Base-by-base conservation (phyloP, 2,329 filamentous ascomycete species). In the Penicillium occitanis region DNA sequence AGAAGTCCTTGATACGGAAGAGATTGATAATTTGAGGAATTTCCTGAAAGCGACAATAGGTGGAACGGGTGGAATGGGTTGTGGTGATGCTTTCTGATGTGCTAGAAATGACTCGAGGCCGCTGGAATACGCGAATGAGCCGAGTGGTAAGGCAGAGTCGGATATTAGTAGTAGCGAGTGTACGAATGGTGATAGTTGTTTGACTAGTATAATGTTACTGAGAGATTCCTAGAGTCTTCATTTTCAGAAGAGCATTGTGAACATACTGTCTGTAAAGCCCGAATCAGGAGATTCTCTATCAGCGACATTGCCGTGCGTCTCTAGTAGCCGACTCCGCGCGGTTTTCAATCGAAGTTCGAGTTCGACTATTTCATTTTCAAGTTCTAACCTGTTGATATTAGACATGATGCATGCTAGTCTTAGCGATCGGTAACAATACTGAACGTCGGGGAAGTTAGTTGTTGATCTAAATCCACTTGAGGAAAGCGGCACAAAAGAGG, bases 81-180 rank as follows among this genome's bases (percentile, higher is more conserved):
- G 70, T 22, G 77, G 74, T n/a, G 77, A 71, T 22, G 74, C 71
- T 66, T 82, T 82, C 68, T 81, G 77, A 73, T 89, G 87, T 2
- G 85, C 86, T 62, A 89, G 83, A 72, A 86, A 89, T 22, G 87
- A 89, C 74, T 89, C 87, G 19, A 89, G 78, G 4, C 87, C 87
- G 72, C 82, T 86, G 74, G 85, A 87, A 78, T 88, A 89, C 69
- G 87, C 87, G 73, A 89, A 89, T 0, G 87, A 88, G 55, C 87
- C 87, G 1, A 89, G 78, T 0, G 87, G 87, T 1, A 89, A 82
- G 19, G 87, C 87, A 22, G 87, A 88, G 76, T 89, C 87, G 62
- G 87, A 85, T 33, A 89, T 83, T 17, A 89, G 80, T 53, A 89
- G 82, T 11, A 89, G 81, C 30, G 84, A 80, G 72, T 88, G 86